Evolutionary conservation across 352 stramenopile genomes (phyloP), one percentile per base, ranked within the genome.

Genomic region (Phytophthora hibernalis): DNA sequence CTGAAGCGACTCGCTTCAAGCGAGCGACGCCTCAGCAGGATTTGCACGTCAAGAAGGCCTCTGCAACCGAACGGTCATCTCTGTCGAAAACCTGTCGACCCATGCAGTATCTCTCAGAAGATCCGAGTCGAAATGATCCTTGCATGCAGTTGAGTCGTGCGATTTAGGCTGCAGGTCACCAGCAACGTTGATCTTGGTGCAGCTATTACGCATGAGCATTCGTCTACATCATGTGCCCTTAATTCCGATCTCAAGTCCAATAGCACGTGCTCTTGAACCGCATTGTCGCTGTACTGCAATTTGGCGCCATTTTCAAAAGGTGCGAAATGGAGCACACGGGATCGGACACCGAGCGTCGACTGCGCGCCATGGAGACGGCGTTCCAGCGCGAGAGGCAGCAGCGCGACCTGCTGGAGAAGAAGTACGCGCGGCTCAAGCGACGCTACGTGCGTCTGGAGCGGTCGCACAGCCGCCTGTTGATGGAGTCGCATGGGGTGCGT

Each of bases 401-500:
- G 44, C 77, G 82, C 44, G 76, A 87, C 31, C 37, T 77, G 22
- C 53, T 90, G 15, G 77, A 90, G 56, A 83, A 85, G 59, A 93
- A 93, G 64, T 93, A 93, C 51, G 70, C 73, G 43, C 78, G 78
- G 1, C 69, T 93, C 57, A 93, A 93, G 62, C 80, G 84, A 7
- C 75, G 72, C 35, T 91, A 89, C 65, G 65, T 87, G 45, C 80
- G 78, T 10, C 73, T 92, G 33, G 80, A 92, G 68, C 82, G 72
- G 20, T 66, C 74, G 16, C 79, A 89, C 61, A 61, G 66, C 28
- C 76, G 80, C 40, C 57, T 83, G 47, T 38, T 87, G 45, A 60
- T 76, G 44, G 61, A 81, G 33, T 63, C 57, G 43, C 60, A 68
- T 16, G 55, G n/a, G 63, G 72, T 75, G 49, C 30, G 65, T 75